Evolutionary conservation across 495 filamentous ascomycete species (phyloP).

Genomic region (Filosporella fistucella): DNA sequence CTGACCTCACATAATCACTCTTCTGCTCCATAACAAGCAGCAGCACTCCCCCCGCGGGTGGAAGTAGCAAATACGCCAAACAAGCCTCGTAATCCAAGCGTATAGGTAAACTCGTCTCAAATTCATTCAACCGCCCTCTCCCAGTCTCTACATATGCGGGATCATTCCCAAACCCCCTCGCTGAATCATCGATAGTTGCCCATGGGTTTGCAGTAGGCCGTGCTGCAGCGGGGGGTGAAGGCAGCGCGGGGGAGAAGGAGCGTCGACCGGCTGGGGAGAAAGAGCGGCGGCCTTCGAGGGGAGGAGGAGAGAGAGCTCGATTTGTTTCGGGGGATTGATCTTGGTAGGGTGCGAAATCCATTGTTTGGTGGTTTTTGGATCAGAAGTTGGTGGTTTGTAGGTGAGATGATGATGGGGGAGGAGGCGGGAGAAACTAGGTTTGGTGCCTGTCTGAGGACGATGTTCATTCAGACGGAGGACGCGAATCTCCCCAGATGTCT

Average conservation of each 20-base stretch:
- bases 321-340: conserved; percentile 74
- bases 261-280: conserved; percentile 37
- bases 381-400: conserved; percentile 6
- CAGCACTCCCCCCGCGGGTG: conserved; percentile 82
- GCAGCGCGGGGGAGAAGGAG: conserved; percentile 37
- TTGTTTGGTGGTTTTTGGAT: conserved; percentile 26
- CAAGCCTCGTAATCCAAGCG: conserved; percentile 79
- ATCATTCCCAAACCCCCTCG: conserved; percentile 30
- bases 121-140: conserved; percentile 45
- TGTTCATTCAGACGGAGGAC: neutral
- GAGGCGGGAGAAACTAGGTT: too few relatives aligned
- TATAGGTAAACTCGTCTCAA: conserved; percentile 67
- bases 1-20: conserved; percentile 93
- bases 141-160: conserved; percentile 17
- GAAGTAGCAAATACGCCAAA: conserved; percentile 81
- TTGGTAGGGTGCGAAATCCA: conserved; percentile 98
- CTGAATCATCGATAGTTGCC: conserved; percentile 26
- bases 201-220: conserved; percentile 44
- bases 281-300: conserved; percentile 32
- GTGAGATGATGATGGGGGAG: neutral
- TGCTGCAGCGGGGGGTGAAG: conserved; percentile 31
- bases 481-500: neutral
- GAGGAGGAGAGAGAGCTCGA: conserved; percentile 66
- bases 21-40: conserved; percentile 84
- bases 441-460: too few relatives aligned